These are phyloP conservation scores for Mortierella claussenii DNA, from an alignment of 192 early-diverging fungal species.

Conservation along the genomic window DNA sequence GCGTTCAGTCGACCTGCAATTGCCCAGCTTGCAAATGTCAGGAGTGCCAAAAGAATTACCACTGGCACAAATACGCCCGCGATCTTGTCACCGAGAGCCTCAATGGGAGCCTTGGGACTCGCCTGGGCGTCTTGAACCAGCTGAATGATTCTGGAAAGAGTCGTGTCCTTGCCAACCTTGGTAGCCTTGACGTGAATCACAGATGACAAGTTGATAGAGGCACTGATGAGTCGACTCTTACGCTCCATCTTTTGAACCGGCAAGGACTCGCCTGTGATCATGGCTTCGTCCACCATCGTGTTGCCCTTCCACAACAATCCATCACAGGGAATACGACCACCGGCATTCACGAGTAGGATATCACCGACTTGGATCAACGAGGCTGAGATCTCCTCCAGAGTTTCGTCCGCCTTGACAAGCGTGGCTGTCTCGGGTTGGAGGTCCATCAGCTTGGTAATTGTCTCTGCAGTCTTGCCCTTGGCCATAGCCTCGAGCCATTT, in stretches of 20 bases:
- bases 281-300: constrained; percentile 77
- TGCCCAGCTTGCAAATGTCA: constrained; percentile 68
- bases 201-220: constrained; percentile 71
- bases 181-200: constrained; percentile 72
- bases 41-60: constrained; percentile 67
- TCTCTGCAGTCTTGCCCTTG: constrained; percentile 82
- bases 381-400: constrained; percentile 33
- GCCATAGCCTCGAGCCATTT: constrained; percentile 84
- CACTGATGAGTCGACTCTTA: constrained; percentile 62
- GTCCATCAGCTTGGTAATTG: constrained; percentile 79
- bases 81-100: constrained; percentile 71
- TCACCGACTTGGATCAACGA: constrained; percentile 71
- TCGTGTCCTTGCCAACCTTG: constrained; percentile 70
- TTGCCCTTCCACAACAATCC: constrained; percentile 64
- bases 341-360: constrained; percentile 75
- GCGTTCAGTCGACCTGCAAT: constrained; percentile 43
- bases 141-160: constrained; percentile 69
- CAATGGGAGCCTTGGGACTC: constrained; percentile 70
- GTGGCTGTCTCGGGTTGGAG: constrained; percentile 78
- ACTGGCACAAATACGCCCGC: constrained; percentile 70
- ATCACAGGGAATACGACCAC: constrained; percentile 79
- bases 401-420: constrained; percentile 60
- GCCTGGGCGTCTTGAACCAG: constrained; percentile 75
- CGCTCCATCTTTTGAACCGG: constrained; percentile 70
- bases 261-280: constrained; percentile 85